These are phyloP conservation scores for Phytopythium helicoides DNA, from an alignment of 352 stramenopile genomes.

Conservation along the genomic window DNA sequence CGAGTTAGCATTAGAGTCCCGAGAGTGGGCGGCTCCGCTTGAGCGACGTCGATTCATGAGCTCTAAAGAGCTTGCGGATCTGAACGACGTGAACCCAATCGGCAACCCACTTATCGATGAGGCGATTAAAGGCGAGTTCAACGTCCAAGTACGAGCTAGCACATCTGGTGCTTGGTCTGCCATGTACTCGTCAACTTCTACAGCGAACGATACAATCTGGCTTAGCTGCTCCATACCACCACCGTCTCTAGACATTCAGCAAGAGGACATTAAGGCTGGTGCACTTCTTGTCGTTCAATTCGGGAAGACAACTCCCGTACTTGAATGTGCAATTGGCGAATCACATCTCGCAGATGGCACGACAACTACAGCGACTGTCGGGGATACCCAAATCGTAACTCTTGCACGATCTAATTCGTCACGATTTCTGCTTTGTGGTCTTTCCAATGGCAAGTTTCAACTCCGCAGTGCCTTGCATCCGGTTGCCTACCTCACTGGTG, in stretches of 20 bases:
- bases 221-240: slow-evolving; percentile 38
- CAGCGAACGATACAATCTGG: slow-evolving; percentile 31
- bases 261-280: background rate
- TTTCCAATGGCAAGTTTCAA: slow-evolving; percentile 82
- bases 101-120: slow-evolving; percentile 42
- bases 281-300: slow-evolving; percentile 20
- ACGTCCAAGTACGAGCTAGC: slow-evolving; percentile 27
- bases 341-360: slow-evolving; percentile 5
- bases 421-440: slow-evolving; percentile 72
- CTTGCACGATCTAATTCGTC: slow-evolving; percentile 46
- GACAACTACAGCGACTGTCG: slow-evolving; percentile 23
- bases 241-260: background rate
- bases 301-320: slow-evolving; percentile 21
- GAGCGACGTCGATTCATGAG: slow-evolving; percentile 48
- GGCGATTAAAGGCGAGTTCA: slow-evolving; percentile 46
- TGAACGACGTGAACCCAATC: slow-evolving; percentile 41
- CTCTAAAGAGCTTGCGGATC: slow-evolving; percentile 41
- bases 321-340: slow-evolving; percentile 28
- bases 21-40: slow-evolving; percentile 32
- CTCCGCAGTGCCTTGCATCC: slow-evolving; percentile 49
- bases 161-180: slow-evolving; percentile 32
- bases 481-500: slow-evolving; percentile 64
- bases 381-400: slow-evolving; percentile 26
- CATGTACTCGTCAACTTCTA: slow-evolving; percentile 27
- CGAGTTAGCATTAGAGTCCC: slow-evolving; percentile 42